These are phyloP conservation scores for Aspergillus viridinutans DNA, from an alignment of 2,329 filamentous ascomycete genomes.

Conservation along the genomic window DNA sequence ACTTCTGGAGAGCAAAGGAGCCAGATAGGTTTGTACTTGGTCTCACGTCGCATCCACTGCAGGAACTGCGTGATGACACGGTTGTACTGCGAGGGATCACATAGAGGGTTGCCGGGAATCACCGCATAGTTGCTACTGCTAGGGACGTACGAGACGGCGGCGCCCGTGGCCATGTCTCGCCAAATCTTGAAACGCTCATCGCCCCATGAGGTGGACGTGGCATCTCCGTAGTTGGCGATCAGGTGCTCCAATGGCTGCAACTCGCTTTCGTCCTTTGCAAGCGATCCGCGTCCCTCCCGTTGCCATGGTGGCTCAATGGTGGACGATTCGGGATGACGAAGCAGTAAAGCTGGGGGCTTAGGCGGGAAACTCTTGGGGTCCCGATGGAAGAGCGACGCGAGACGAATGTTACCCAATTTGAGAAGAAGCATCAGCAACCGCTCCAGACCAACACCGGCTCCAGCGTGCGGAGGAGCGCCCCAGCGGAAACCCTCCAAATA, in stretches of 20 bases:
- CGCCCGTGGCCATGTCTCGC: conserved; percentile 74
- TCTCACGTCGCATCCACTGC: conserved; percentile 67
- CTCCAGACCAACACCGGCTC: conserved; percentile 85
- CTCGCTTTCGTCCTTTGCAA: conserved; percentile 46
- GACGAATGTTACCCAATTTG: conserved; percentile 81
- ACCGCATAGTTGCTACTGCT: conserved; percentile 70
- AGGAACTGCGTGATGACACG: conserved; percentile 72
- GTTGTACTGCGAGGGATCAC: conserved; percentile 70
- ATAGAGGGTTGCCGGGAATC: conserved; percentile 82
- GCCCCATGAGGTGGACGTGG: conserved; percentile 89
- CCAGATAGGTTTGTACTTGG: conserved; percentile 76
- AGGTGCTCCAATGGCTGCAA: conserved; percentile 77
- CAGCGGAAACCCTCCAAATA: conserved; percentile 86
- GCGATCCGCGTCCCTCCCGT: conserved; percentile 32
- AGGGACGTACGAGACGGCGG: conserved; percentile 77
- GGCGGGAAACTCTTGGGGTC: conserved; percentile 83
- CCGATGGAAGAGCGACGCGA: conserved; percentile 80
- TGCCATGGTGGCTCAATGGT: conserved; percentile 68
- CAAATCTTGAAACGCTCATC: conserved; percentile 85
- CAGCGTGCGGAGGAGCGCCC: conserved; percentile 83
- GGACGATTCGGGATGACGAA: conserved; percentile 85
- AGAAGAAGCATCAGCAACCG: conserved; percentile 82
- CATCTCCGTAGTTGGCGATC: conserved; percentile 92
- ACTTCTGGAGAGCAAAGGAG: conserved; percentile 75
- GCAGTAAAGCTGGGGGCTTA: conserved; percentile 55